Evolutionary conservation across 2,329 filamentous ascomycete genomes (phyloP).

Genomic region (Juglanconis oblonga): DNA sequence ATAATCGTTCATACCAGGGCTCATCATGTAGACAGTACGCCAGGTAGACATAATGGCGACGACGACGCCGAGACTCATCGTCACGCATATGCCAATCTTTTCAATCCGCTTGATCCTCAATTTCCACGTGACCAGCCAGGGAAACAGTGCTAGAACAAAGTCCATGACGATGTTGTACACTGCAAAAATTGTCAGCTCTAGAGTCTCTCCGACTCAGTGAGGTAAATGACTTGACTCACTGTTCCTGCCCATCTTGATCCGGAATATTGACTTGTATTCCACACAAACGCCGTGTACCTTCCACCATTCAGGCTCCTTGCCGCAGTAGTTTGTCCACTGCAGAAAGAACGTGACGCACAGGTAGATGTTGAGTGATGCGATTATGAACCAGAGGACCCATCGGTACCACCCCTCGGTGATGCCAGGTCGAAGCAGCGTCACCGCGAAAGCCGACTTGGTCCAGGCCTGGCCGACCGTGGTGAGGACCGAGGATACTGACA

Average conservation of each 20-base stretch:
- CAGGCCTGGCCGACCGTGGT: slow-evolving; percentile 34
- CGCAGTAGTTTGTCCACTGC: slow-evolving; percentile 47
- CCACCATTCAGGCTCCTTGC: slow-evolving; percentile 40
- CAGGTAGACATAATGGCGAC: slow-evolving; percentile 47
- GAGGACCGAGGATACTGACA: slow-evolving; percentile 40
- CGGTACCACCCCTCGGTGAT: slow-evolving; percentile 43
- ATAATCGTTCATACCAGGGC: slow-evolving; percentile 35
- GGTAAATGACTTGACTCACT: slow-evolving; percentile 33
- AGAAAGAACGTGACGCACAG: slow-evolving; percentile 45
- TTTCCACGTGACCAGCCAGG: slow-evolving; percentile 47
- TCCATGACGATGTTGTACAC: slow-evolving; percentile 54
- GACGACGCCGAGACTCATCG: slow-evolving; percentile 46
- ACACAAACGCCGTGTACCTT: slow-evolving; percentile 42
- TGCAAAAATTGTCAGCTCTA: slow-evolving; percentile 20
- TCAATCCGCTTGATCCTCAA: slow-evolving; percentile 46
- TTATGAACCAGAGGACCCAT: slow-evolving; percentile 46
- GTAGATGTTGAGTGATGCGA: slow-evolving; percentile 44
- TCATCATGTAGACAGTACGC: slow-evolving; percentile 46
- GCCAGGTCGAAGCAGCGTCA: slow-evolving; percentile 30
- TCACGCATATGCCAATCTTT: slow-evolving; percentile 47
- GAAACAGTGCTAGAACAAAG: slow-evolving; percentile 47
- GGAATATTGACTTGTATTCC: slow-evolving; percentile 33
- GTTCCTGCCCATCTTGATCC: slow-evolving; percentile 50
- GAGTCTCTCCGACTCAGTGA: too few species aligned
- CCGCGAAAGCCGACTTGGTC: slow-evolving; percentile 36